Evolutionary conservation across 129 eudicot genomes (phyloP).

Genomic region (Dittrichia graveolens): DNA sequence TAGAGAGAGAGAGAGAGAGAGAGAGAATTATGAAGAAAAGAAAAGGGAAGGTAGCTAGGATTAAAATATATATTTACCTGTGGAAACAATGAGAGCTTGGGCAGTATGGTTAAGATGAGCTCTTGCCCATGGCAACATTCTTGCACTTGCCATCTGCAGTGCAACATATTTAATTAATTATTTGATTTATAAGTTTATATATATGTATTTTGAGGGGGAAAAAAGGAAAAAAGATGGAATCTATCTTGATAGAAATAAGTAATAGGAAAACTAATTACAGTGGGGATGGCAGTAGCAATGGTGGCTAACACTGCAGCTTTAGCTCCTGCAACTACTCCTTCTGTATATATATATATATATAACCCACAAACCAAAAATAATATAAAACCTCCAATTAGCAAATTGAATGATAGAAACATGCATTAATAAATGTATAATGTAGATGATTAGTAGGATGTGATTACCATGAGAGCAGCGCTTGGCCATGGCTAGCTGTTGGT

Average conservation of each 20-base stretch:
- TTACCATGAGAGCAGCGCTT: conserved; percentile 78
- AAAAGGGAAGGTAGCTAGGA: background rate
- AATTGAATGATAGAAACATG: background rate
- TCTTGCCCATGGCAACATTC: conserved; percentile 88
- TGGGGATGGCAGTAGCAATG: conserved; percentile 84
- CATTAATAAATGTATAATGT: background rate
- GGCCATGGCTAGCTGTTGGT: conserved; percentile 80
- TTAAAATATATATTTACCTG: conserved; percentile 39
- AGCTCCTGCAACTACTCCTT: conserved; percentile 83
- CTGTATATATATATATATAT: conserved; percentile 30
- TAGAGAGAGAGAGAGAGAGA: background rate
- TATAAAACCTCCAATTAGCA: background rate
- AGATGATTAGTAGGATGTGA: background rate
- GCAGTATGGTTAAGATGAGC: conserved; percentile 85
- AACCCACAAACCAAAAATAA: background rate
- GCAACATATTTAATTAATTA: background rate
- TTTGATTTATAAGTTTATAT: background rate
- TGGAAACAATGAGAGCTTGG: conserved; percentile 86
- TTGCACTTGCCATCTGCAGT: conserved; percentile 65
- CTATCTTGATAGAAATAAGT: background rate
- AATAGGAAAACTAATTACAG: conserved; percentile 38
- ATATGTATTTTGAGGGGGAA: background rate
- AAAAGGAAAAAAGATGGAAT: background rate
- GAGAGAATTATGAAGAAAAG: background rate
- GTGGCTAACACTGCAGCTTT: conserved; percentile 75